Base-by-base conservation (phyloP, 2,329 filamentous ascomycete species). In the Rachicladosporium sp. region DNA sequence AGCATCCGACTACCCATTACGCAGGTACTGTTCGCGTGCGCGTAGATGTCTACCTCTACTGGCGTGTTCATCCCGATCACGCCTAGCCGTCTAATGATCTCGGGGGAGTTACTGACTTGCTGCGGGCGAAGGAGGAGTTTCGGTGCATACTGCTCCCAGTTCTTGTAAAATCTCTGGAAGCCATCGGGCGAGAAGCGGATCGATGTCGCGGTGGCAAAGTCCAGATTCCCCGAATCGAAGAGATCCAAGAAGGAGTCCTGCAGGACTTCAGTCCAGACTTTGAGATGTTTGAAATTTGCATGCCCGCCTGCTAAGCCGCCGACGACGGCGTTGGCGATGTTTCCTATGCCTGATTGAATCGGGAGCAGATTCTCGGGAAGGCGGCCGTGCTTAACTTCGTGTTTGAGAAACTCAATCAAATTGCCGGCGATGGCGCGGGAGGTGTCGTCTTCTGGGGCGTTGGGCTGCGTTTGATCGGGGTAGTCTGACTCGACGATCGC, bases 31-130 rank as follows among this genome's bases (percentile, higher is more conserved):
- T 93, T 94, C 52, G 87, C 87, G 65, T 93, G 86, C 2, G 86
- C 87, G 65, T 93, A 93, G 55, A 93, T 93, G 64, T 93, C 87
- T 10, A 93, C 86, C 65, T 93, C 87, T 35, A 93, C 84, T 13
- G 86, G 86, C 0, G 86, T 93, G 72, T 93, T 93, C 86, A 93
- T 93, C 59, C 84, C 86, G 52, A 94, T 93, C 49, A 87, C 79
- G 45, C 86, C 86, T 1, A 93, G 70, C 19, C 86, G 76, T 40
- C 84, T 77, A 66, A 93, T 93, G 64, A 93, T 87, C 64, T 93
- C 86, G 43, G 86, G 86, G 2, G 79, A 82, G 71, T 93, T 93
- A 55, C 82, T 88, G 7, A 93, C 82, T 58, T 83, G 76, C 66
- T 93, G 86, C n/a, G 80, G 80, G 46, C 87, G 82, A 35, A 93